Base-by-base conservation (phyloP, 441 rosid species). In the Gossypium schwendimanii region DNA sequence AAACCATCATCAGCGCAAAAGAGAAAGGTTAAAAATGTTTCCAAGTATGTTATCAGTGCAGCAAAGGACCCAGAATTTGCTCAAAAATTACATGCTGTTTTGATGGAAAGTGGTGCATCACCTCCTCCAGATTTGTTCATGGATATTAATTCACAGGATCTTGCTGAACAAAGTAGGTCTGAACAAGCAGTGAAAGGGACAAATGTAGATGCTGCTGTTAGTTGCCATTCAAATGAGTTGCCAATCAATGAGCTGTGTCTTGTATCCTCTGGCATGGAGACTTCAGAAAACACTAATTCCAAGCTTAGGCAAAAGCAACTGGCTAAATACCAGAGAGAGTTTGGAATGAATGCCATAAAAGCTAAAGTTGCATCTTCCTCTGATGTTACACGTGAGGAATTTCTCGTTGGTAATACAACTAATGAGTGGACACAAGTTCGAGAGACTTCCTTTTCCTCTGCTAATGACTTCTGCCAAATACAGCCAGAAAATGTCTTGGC, bases 41-140 rank as follows among this genome's bases (percentile, higher is more conserved):
- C 97, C 1, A 85, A 86, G 76, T 94, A 89, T 78, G 98, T 92
- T 78, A 89, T 90, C 63, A 87, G 84, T 79, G 98, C 97, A 41
- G 92, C 98, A 23, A 94, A 92, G 85, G 81, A 94, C 81, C 97
- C 97, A 47, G 97, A 90, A 63, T 92, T 94, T 79, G 97, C 98
- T 11, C 93, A 88, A 84, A 92, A 94, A 81, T 80, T 94, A 71
- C 98, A 89, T 76, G 97, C 97, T 61, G 94, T 94, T 78, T 84
- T 90, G 85, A 82, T 87, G 77, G 97, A 92, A 80, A 90, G 97
- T 83, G 98, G 97, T 72, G 95, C 94, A 76, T 83, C 98, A 24
- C 98, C 96, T 72, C 97, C 97, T 58, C 80, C 92, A 66, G 94
- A 89, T 87, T 87, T 94, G 80, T 91, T 91, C 83, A 69, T 74